Evolutionary conservation across 805 yeast species (phyloP).

Genomic region (Saccharomyces eubayanus): DNA sequence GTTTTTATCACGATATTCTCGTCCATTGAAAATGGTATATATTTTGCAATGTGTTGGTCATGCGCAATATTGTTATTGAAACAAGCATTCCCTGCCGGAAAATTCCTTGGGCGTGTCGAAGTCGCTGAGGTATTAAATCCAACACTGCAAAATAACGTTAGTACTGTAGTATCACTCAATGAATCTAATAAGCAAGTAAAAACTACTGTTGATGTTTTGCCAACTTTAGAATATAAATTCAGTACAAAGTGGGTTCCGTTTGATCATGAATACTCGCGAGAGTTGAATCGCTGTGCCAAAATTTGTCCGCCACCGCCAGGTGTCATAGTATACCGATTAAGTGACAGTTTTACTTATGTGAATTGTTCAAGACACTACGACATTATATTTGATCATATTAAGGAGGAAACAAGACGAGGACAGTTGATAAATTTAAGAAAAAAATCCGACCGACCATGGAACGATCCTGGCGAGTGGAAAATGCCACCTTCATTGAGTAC

Average conservation of each 20-base stretch:
- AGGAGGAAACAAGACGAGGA: conserved; percentile 53
- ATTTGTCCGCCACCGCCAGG: conserved; percentile 85
- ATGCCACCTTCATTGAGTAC: conserved; percentile 33
- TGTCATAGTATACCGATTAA: conserved; percentile 76
- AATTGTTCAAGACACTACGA: conserved; percentile 72
- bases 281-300: conserved; percentile 46
- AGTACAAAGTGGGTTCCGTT: conserved; percentile 67
- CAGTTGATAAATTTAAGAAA: conserved; percentile 30
- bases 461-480: conserved; percentile 59
- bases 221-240: conserved; percentile 29
- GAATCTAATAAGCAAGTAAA: conserved; percentile 26
- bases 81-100: conserved; percentile 72
- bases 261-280: conserved; percentile 30
- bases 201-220: neutral
- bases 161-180: neutral
- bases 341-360: conserved; percentile 78
- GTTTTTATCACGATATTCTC: conserved; percentile 69
- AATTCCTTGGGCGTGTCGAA: conserved; percentile 70
- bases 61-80: conserved; percentile 65
- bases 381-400: conserved; percentile 56
- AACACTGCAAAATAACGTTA: conserved; percentile 26
- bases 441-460: conserved; percentile 70
- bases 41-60: conserved; percentile 83
- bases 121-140: conserved; percentile 66
- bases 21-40: conserved; percentile 80